Percentiles rank a stretch among this genome's conserved stretches.
Conservation (phyloP, 139 green algal genomes). For the Micractinium sp. region DNA sequence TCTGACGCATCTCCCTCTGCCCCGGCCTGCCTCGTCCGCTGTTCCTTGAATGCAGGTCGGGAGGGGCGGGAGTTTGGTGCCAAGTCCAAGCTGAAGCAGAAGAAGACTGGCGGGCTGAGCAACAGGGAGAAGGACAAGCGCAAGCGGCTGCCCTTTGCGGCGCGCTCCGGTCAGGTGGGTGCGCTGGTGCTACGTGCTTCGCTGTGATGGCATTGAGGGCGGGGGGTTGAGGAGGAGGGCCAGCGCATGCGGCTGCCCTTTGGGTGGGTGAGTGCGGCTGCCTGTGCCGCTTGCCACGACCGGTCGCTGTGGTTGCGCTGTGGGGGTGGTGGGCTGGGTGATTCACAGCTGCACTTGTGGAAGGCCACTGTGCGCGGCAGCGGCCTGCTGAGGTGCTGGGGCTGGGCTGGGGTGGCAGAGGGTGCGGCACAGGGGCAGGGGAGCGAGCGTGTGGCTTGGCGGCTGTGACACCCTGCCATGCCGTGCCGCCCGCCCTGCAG, state of each 20-base stretch:
- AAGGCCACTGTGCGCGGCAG: no score
- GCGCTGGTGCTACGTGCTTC: neutral
- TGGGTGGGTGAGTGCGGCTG: no score
- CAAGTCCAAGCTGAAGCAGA: slow-evolving; percentile 61
- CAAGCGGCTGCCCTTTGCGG: slow-evolving; percentile 89
- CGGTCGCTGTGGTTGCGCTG: no score
- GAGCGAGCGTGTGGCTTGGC: no score
- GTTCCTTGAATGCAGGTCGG: slow-evolving; percentile 66
- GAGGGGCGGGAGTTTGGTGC: slow-evolving; percentile 89
- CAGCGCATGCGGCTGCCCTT: no score
- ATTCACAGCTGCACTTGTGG: no score
- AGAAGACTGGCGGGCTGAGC: slow-evolving; percentile 89
- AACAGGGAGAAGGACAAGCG: slow-evolving; percentile 93
- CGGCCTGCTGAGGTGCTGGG: no score
- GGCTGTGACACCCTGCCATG: no score
- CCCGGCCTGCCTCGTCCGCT: neutral
- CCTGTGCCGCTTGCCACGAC: no score
- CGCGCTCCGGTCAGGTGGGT: slow-evolving; percentile 72
- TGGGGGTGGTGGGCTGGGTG: no score
- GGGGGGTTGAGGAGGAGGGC: neutral
- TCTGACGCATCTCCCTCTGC: neutral
- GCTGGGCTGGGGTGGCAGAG: neutral
- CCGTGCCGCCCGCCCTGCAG: neutral
- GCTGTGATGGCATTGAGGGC: neutral
- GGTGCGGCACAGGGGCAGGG: neutral